phyloP scores from a whole-genome alignment of 805 yeast species.

The Kuraishia cidri region DNA sequence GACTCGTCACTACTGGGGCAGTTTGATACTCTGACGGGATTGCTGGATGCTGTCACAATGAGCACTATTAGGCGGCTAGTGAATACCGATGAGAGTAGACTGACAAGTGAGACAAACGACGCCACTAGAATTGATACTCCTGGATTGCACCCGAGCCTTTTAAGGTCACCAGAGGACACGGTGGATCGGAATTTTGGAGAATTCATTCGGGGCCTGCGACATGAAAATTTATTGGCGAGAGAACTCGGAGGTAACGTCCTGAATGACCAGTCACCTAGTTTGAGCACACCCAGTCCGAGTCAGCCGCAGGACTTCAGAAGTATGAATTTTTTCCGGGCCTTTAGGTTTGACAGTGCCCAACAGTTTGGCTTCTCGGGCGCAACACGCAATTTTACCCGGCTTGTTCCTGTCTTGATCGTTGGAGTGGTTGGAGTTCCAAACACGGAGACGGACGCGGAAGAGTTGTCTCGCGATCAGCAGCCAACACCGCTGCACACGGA shows the following conservation, averaged over 20 bases:
- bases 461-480: too few species aligned
- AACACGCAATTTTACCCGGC: slow-evolving; percentile 7
- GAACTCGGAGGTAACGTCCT: slow-evolving; percentile 9
- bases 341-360: slow-evolving; percentile 22
- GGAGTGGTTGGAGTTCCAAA: slow-evolving; percentile 18
- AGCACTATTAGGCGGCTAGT: slow-evolving; percentile 14
- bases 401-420: slow-evolving; percentile 19
- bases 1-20: slow-evolving; percentile 11
- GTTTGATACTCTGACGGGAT: slow-evolving; percentile 14
- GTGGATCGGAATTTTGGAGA: slow-evolving; percentile 32
- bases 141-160: too few species aligned
- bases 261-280: not conserved
- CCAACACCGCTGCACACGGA: too few species aligned
- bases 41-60: slow-evolving; percentile 16
- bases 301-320: too few species aligned
- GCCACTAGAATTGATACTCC: too few species aligned
- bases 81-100: too few species aligned
- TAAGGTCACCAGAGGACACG: too few species aligned
- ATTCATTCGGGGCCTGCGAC: slow-evolving; percentile 23
- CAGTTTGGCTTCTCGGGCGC: slow-evolving; percentile 8
- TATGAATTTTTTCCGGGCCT: slow-evolving; percentile 31
- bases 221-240: slow-evolving; percentile 13
- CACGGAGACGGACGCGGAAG: too few species aligned
- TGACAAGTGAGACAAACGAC: too few species aligned
- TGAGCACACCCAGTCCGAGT: too few species aligned